Evolutionary conservation across 768 basidiomycete species (phyloP), one percentile per base, ranked within the genome.

Genomic region (Termitomyces sp.): DNA sequence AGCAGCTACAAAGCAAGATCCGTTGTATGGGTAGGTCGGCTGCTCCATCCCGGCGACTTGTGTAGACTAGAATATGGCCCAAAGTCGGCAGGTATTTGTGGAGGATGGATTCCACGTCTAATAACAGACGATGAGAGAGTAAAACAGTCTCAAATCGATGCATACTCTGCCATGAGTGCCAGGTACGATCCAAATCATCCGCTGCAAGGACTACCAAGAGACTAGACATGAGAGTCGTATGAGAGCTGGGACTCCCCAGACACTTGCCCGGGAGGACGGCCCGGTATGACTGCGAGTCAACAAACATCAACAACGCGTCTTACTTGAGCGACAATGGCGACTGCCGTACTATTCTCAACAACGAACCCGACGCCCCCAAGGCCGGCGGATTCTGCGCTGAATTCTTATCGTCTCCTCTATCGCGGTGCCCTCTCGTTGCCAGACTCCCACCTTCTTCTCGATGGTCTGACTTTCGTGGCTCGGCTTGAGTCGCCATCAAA

Each of bases 341-440:
- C 35, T 37, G 16, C 35, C 6, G 34, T 40, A 2, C 59, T 34
- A 11, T 46, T 52, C 40, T 56, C 63, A 52, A 59, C 62, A 48
- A 62, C 55, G 2, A 59, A 61, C 3, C 58, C 64, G 8, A 68
- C 64, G 1, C 64, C 68, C 1, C 64, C 64, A 35, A 61, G 60
- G 16, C 51, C 55, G 42, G 19, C 50, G 19, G 63, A 63, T 16
- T 27, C 59, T 28, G 42, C 42, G 12, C 55, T 51, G 10, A 56
- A 47, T 52, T 35, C 65, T 11, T 73, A 80, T 60, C 85, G 89
- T 40, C 77, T 89, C 0, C 79, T 91, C 25, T 91, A 89, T 64
- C 84, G 89, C 50, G 89, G 89, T 8, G 80, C 88, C 0, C 75
- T 91, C 9, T 84, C 87, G 1, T 68, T 91, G 0, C 85, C 87